phyloP scores from a whole-genome alignment of 129 eudicot species.

The Centaurea solstitialis region DNA sequence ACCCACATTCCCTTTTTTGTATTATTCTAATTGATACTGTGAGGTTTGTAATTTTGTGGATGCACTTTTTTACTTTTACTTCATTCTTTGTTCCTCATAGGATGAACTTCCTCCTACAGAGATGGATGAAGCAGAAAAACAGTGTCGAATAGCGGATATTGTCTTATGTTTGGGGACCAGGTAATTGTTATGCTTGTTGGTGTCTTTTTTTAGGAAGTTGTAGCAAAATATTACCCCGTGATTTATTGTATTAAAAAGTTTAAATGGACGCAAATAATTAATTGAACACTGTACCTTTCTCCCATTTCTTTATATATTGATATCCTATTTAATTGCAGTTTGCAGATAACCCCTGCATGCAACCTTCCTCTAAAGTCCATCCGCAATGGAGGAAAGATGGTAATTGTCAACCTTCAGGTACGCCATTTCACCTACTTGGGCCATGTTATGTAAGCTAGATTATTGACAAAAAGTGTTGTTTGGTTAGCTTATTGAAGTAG shows the following conservation, averaged over 20 bases:
- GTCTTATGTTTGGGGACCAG: constrained; percentile 73
- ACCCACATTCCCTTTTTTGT: neutral
- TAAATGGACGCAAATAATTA: neutral
- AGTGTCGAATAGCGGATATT: constrained; percentile 59
- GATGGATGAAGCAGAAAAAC: constrained; percentile 60
- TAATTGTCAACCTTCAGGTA: constrained; percentile 86
- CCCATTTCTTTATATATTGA: neutral
- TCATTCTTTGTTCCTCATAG: constrained; percentile 28
- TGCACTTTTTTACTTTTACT: neutral
- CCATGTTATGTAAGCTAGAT: no score
- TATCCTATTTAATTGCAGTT: constrained; percentile 43
- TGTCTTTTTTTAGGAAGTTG: neutral
- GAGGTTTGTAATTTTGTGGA: neutral
- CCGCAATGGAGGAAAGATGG: constrained; percentile 67
- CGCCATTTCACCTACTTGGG: neutral
- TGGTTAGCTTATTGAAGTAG: no score
- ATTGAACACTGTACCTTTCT: neutral
- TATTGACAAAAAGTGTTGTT: no score
- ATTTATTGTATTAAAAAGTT: neutral
- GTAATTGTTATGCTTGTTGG: constrained; percentile 24
- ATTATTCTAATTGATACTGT: neutral
- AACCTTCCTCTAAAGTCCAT: constrained; percentile 62
- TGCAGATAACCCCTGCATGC: constrained; percentile 92
- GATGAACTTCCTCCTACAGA: constrained; percentile 65
- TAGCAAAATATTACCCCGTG: neutral